A percentile compares a stretch with the other conserved stretches of the same genome.
These are phyloP conservation scores for Pyrenopolyporus hunteri DNA, from an alignment of 495 filamentous ascomycete species.

Conservation along the genomic window DNA sequence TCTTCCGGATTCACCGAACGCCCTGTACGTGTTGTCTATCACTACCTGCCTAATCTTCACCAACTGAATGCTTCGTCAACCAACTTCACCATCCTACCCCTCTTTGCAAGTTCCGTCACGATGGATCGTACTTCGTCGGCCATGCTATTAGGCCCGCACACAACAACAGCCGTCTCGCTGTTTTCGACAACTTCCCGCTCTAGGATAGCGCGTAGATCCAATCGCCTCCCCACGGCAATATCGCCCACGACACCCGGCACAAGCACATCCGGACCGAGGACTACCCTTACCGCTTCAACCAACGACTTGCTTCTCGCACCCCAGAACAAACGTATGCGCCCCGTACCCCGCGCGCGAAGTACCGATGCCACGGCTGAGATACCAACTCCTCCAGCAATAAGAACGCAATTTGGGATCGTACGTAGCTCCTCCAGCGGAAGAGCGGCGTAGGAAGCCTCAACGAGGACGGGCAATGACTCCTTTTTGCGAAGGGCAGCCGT, in stretches of 20 bases:
- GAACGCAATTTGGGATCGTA: constrained; percentile 20
- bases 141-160: constrained; percentile 36
- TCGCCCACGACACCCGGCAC: constrained; percentile 15
- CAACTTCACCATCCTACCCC: constrained; percentile 20
- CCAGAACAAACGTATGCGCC: constrained; percentile 34
- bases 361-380: constrained; percentile 28
- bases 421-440: constrained; percentile 12
- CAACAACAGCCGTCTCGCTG: constrained; percentile 29
- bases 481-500: constrained; percentile 5
- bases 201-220: constrained; percentile 24
- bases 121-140: constrained; percentile 30
- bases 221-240: constrained; percentile 24
- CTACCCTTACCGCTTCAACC: constrained; percentile 8
- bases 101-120: constrained; percentile 19
- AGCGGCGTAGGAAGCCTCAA: constrained; percentile 29
- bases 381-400: constrained; percentile 40
- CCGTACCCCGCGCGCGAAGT: constrained; percentile 10
- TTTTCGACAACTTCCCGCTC: constrained; percentile 17
- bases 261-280: constrained; percentile 11
- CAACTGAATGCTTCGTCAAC: constrained; percentile 40
- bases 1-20: too few species aligned
- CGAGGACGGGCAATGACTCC: constrained; percentile 13
- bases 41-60: too few species aligned
- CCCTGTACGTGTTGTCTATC: too few species aligned
- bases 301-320: constrained; percentile 23